Percentiles rank a stretch among this genome's conserved stretches.
These are phyloP conservation scores for Heterobasidion annosum DNA, from an alignment of 1,284 basidiomycete genomes.

Conservation along the genomic window DNA sequence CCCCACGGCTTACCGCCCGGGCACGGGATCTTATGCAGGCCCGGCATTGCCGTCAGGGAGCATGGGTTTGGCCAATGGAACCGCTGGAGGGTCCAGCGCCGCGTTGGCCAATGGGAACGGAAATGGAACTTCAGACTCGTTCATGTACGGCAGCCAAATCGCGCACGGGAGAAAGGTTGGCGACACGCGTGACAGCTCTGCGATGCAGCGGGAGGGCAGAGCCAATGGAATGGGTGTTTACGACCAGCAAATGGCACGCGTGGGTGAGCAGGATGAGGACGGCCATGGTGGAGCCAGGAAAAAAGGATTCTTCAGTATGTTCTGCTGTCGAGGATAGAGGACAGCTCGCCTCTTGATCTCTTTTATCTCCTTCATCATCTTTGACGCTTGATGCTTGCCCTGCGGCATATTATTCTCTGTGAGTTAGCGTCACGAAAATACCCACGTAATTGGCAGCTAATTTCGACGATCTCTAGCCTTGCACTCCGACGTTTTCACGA, in stretches of 20 bases:
- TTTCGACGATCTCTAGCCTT: not conserved
- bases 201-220: constrained; percentile 31
- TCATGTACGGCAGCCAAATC: constrained; percentile 7
- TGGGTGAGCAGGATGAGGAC: constrained; percentile 38
- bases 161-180: constrained; percentile 7
- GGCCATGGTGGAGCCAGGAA: constrained; percentile 30
- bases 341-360: not conserved
- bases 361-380: not conserved
- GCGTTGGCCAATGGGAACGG: constrained; percentile 27
- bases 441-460: not conserved
- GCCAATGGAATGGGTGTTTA: constrained; percentile 46
- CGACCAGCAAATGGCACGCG: constrained; percentile 44
- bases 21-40: constrained; percentile 40
- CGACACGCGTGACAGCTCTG: constrained; percentile 1
- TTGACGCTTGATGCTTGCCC: not conserved
- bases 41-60: constrained; percentile 39
- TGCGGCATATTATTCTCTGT: not conserved
- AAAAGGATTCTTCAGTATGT: constrained; percentile 30
- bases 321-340: constrained; percentile 36
- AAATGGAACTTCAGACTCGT: constrained; percentile 16
- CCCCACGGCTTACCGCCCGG: constrained; percentile 38
- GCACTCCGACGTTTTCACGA: constrained; percentile 2
- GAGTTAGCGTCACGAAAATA: not conserved
- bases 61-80: constrained; percentile 15
- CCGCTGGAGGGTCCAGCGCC: constrained; percentile 10